phyloP scores from a whole-genome alignment of 2,329 filamentous ascomycete genomes.

The Penicillium brevicompactum region DNA sequence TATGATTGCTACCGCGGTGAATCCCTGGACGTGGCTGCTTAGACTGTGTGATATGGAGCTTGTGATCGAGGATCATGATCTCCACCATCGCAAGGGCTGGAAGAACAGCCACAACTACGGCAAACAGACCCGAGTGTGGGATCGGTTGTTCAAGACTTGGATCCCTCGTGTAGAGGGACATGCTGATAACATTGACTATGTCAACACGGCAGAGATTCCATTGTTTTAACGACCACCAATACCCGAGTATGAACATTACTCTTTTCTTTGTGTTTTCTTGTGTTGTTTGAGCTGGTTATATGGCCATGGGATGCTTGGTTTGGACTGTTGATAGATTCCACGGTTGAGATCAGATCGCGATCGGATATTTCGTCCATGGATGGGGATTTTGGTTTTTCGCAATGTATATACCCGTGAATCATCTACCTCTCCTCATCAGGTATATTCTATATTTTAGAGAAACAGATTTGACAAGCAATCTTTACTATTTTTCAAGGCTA shows the following conservation, averaged over 20 bases:
- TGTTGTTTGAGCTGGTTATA: not conserved
- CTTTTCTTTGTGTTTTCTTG: not conserved
- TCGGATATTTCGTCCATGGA: too few species aligned
- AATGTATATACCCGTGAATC: too few species aligned
- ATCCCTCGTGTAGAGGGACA: slow-evolving; percentile 27
- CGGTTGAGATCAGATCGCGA: too few species aligned
- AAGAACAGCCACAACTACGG: slow-evolving; percentile 25
- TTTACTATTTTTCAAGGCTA: too few species aligned
- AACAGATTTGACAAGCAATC: too few species aligned
- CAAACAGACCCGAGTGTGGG: slow-evolving; percentile 31
- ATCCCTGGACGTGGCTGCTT: slow-evolving; percentile 22
- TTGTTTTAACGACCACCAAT: slow-evolving; percentile 15
- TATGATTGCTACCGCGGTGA: slow-evolving; percentile 25
- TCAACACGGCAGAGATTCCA: slow-evolving; percentile 25
- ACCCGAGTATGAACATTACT: not conserved
- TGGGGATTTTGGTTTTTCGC: too few species aligned
- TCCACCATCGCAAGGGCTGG: slow-evolving; percentile 32
- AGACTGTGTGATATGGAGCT: slow-evolving; percentile 25
- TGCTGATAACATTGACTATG: slow-evolving; percentile 25
- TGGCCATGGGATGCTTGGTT: not conserved
- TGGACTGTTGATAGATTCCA: too few species aligned
- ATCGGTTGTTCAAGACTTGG: slow-evolving; percentile 29
- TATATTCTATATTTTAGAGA: too few species aligned
- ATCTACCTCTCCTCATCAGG: too few species aligned
- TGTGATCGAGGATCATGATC: slow-evolving; percentile 30